These are phyloP conservation scores for Salvia rosmarinus DNA, from an alignment of 257 asterid genomes.

Conservation along the genomic window DNA sequence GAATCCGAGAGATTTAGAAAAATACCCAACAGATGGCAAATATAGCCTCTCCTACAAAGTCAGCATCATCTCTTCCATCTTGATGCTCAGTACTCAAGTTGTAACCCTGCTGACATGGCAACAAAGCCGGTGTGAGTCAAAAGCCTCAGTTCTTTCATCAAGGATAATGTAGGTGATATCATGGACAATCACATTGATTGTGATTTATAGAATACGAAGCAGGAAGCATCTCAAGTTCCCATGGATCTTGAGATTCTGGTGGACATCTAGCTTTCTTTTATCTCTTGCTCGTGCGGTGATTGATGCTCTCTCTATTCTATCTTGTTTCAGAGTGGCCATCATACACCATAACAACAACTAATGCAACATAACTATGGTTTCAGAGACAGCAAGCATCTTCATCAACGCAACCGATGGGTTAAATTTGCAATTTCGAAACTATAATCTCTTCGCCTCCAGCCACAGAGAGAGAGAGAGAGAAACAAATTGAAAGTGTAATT, in stretches of 20 bases:
- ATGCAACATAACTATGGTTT: neutral
- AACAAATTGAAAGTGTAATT: neutral
- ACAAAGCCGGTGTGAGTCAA: slow-evolving; percentile 53
- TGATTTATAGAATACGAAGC: slow-evolving; percentile 42
- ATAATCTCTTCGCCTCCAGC: too few species aligned
- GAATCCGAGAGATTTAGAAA: slow-evolving; percentile 46
- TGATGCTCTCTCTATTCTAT: slow-evolving; percentile 43
- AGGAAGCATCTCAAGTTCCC: slow-evolving; percentile 52
- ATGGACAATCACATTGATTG: slow-evolving; percentile 61
- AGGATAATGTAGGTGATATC: slow-evolving; percentile 62
- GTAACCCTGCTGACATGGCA: slow-evolving; percentile 43
- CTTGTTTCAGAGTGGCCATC: neutral
- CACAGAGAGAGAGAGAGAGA: too few species aligned
- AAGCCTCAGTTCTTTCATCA: slow-evolving; percentile 49
- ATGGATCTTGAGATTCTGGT: slow-evolving; percentile 76
- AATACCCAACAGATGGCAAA: slow-evolving; percentile 40
- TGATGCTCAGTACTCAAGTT: slow-evolving; percentile 51
- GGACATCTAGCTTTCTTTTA: slow-evolving; percentile 75
- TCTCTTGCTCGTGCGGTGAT: slow-evolving; percentile 55
- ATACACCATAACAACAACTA: neutral
- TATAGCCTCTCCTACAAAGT: slow-evolving; percentile 60
- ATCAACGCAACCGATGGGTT: neutral
- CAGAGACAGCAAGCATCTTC: neutral
- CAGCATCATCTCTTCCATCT: slow-evolving; percentile 54
- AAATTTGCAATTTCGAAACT: neutral